Base-by-base conservation (phyloP, 2,329 filamentous ascomycete genomes). In the Camillea tinctor region DNA sequence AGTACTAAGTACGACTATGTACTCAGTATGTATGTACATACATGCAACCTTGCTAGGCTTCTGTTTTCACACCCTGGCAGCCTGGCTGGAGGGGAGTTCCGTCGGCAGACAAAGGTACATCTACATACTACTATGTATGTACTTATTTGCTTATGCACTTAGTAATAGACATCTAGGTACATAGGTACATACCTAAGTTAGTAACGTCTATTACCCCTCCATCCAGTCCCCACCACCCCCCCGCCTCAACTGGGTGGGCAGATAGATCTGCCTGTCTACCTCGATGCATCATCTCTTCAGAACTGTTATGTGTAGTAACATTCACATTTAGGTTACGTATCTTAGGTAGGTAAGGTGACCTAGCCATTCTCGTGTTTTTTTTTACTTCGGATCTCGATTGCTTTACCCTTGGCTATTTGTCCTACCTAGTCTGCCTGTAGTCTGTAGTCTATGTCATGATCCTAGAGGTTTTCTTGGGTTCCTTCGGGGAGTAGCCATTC, bases 381-480 rank as follows among this genome's bases (percentile, higher is more conserved):
- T 59, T 62, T 66, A 54, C 53, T 64, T 62, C 53, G 60, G 40
- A 62, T 64, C 62, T 67, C 61, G 58, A 65, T 66, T 58, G 57
- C 26, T 30, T n/a, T 30, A 11, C 64, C 57, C 66, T 61, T 57
- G 56, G 61, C 55, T 54, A 57, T 56, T 64, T 53, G 55, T 66
- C 50, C 60, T 62, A 54, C 58, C 36, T 44, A 44, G 36, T 44
- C 36, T 66, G 54, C 54, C 61, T 62, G 60, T 69, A 57, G 58
- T 68, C 61, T 66, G 60, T 66, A 65, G 62, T 69, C 66, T 71
- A 71, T 69, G 67, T 54, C 66, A 66, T 62, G 66, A 62, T 64
- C 64, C 62, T 57, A 53, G 59, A 61, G 57, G 59, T 55, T 40
- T 23, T 59, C 60, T 61, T 57, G 52, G 59, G 58, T 55, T 58